Evolutionary conservation across 2,329 filamentous ascomycete species (phyloP).

Genomic region (Penicillium occitanis): DNA sequence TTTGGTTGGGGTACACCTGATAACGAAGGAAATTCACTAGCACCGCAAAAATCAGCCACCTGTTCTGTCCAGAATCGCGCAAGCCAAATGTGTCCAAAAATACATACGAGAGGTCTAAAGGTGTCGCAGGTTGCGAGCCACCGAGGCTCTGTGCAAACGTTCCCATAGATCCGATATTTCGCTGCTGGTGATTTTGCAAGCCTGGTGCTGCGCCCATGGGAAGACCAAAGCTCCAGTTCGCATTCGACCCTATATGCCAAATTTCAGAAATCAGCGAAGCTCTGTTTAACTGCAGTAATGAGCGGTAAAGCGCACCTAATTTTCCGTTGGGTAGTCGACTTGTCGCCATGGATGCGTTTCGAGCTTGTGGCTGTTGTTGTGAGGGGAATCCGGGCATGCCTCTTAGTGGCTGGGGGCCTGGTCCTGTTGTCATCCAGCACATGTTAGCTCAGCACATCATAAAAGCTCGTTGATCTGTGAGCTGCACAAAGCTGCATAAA

Average conservation of each 20-base stretch:
- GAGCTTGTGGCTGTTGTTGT: constrained; percentile 48
- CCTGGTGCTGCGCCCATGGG: constrained; percentile 55
- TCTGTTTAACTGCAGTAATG: background rate
- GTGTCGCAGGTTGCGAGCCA: constrained; percentile 53
- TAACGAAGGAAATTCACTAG: constrained; percentile 63
- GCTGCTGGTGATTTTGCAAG: constrained; percentile 52
- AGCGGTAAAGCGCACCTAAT: constrained; percentile 45
- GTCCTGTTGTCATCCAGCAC: constrained; percentile 35
- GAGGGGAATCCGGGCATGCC: constrained; percentile 56
- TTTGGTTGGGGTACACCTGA: constrained; percentile 58
- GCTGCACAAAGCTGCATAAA: constrained; percentile 24
- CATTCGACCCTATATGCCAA: constrained; percentile 48
- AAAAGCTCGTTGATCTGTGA: background rate
- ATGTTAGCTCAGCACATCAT: background rate
- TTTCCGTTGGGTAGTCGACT: constrained; percentile 56
- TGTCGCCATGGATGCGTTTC: constrained; percentile 49
- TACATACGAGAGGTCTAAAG: constrained; percentile 59
- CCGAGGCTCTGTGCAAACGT: constrained; percentile 59
- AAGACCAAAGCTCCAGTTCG: constrained; percentile 59
- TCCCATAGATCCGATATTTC: constrained; percentile 52
- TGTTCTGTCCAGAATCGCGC: background rate
- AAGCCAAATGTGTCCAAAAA: background rate
- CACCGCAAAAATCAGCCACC: constrained; percentile 15
- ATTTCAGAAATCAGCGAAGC: constrained; percentile 8
- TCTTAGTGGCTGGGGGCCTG: constrained; percentile 53